phyloP scores from a whole-genome alignment of 2,329 filamentous ascomycete species.

The Cercospora sp. region DNA sequence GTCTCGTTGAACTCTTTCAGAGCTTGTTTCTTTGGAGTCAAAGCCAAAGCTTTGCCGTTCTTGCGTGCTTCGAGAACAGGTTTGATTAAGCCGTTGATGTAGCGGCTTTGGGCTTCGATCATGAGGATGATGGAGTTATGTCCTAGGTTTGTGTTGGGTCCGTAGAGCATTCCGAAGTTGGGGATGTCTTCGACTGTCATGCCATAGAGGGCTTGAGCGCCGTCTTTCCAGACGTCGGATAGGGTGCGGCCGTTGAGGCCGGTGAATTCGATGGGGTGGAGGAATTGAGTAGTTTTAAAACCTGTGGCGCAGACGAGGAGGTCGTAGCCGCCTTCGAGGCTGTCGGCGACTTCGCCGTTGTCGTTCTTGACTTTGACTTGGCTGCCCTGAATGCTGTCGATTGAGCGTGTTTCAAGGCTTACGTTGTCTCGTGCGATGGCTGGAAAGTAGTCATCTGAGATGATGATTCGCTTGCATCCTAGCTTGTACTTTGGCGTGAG shows the following conservation, averaged over 20 bases:
- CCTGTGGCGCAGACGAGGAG: conserved; percentile 61
- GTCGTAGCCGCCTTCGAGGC: conserved; percentile 48
- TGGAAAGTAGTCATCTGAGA: conserved; percentile 59
- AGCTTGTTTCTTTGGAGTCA: conserved; percentile 47
- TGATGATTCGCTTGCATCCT: conserved; percentile 58
- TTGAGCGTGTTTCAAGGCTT: conserved; percentile 52
- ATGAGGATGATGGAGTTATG: conserved; percentile 61
- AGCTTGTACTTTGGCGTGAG: conserved; percentile 56
- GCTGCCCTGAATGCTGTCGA: conserved; percentile 49
- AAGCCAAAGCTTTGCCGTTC: conserved; percentile 44
- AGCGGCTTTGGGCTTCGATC: conserved; percentile 60
- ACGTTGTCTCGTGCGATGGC: conserved; percentile 53
- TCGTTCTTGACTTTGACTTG: conserved; percentile 51
- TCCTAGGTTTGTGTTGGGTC: conserved; percentile 57
- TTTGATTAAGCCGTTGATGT: conserved; percentile 54
- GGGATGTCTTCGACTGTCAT: conserved; percentile 53
- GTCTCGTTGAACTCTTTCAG: conserved; percentile 50
- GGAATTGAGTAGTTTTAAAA: conserved; percentile 60
- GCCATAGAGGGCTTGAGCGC: conserved; percentile 55
- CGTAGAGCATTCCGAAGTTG: conserved; percentile 61
- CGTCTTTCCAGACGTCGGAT: conserved; percentile 56
- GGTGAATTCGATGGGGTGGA: conserved; percentile 57
- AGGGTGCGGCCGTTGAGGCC: conserved; percentile 49
- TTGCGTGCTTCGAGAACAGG: conserved; percentile 51
- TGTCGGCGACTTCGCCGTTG: conserved; percentile 22